Evolutionary conservation across 352 stramenopile genomes (phyloP).

Genomic region (Phytophthora ohioensis): DNA sequence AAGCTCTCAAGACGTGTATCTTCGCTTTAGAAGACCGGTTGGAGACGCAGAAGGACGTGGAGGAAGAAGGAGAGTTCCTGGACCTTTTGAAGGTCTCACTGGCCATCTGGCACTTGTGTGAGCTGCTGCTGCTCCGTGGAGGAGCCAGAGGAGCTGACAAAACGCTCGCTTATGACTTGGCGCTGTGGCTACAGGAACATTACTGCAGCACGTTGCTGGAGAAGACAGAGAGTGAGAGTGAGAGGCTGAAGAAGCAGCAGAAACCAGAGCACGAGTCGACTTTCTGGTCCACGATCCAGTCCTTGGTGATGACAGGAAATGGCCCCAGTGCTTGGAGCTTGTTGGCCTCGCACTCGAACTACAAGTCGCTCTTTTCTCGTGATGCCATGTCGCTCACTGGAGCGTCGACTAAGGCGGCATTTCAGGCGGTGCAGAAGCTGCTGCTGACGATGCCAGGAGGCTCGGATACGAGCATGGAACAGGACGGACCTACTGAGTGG

Average conservation of each 20-base stretch:
- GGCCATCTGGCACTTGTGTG: slow-evolving; percentile 81
- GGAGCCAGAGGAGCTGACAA: slow-evolving; percentile 60
- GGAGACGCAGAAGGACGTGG: slow-evolving; percentile 31
- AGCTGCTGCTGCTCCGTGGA: slow-evolving; percentile 76
- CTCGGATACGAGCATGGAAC: slow-evolving; percentile 13
- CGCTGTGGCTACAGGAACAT: slow-evolving; percentile 78
- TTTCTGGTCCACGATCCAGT: slow-evolving; percentile 78
- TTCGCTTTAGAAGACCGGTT: slow-evolving; percentile 69
- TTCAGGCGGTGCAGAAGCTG: slow-evolving; percentile 70
- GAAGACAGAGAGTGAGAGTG: slow-evolving; percentile 55
- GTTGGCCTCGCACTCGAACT: slow-evolving; percentile 65
- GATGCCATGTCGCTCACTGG: slow-evolving; percentile 52
- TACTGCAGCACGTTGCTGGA: slow-evolving; percentile 69
- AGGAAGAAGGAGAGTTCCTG: slow-evolving; percentile 61
- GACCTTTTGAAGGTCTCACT: slow-evolving; percentile 83
- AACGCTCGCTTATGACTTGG: slow-evolving; percentile 75
- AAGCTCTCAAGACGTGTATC: slow-evolving; percentile 73
- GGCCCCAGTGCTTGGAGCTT: slow-evolving; percentile 67
- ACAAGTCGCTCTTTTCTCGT: slow-evolving; percentile 57
- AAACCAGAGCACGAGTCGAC: slow-evolving; percentile 52
- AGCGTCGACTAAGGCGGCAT: slow-evolving; percentile 53
- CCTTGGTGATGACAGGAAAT: slow-evolving; percentile 58
- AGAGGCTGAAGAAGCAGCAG: slow-evolving; percentile 46
- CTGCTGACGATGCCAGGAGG: slow-evolving; percentile 67
- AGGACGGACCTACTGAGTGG: slow-evolving; percentile 46